Evolutionary conservation across 495 filamentous ascomycete species (phyloP).

Genomic region (Neurospora hispaniola): DNA sequence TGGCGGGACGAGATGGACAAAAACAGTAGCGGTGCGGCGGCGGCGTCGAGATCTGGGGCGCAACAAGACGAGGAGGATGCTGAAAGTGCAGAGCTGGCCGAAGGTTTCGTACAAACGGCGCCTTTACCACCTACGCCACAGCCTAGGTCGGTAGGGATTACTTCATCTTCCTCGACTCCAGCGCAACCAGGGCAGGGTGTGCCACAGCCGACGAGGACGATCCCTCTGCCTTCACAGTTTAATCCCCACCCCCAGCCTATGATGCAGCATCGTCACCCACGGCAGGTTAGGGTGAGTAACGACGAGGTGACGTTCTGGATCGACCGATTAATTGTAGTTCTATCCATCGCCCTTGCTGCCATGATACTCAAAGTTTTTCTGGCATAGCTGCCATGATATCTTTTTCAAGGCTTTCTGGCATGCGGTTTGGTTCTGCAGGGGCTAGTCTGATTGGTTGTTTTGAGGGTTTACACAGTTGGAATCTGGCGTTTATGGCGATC

Average conservation of each 20-base stretch:
- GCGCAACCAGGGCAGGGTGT: slow-evolving; percentile 17
- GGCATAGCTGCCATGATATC: slow-evolving; percentile 30
- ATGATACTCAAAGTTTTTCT: slow-evolving; percentile 39
- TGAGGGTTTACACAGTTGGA: not conserved
- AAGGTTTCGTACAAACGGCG: slow-evolving; percentile 39
- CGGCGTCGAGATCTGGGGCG: not conserved
- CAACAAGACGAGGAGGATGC: slow-evolving; percentile 14
- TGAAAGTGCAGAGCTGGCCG: slow-evolving; percentile 33
- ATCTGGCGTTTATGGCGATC: not conserved
- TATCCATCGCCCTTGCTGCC: slow-evolving; percentile 40
- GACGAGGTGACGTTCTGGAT: slow-evolving; percentile 43
- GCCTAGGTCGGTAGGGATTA: slow-evolving; percentile 1
- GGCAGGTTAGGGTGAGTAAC: slow-evolving; percentile 7
- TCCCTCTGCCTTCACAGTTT: slow-evolving; percentile 17
- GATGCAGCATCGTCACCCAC: slow-evolving; percentile 18
- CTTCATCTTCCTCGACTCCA: not conserved
- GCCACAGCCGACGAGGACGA: slow-evolving; percentile 27
- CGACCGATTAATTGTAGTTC: slow-evolving; percentile 46
- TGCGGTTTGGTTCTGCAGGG: not conserved
- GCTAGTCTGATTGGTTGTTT: not conserved
- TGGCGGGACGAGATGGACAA: slow-evolving; percentile 43
- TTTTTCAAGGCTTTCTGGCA: slow-evolving; percentile 28
- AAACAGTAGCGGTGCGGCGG: slow-evolving; percentile 7
- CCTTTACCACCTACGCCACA: slow-evolving; percentile 9
- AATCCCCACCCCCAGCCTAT: slow-evolving; percentile 7